Evolutionary conservation across 768 basidiomycete species (phyloP).

Genomic region (Russula olivacea): DNA sequence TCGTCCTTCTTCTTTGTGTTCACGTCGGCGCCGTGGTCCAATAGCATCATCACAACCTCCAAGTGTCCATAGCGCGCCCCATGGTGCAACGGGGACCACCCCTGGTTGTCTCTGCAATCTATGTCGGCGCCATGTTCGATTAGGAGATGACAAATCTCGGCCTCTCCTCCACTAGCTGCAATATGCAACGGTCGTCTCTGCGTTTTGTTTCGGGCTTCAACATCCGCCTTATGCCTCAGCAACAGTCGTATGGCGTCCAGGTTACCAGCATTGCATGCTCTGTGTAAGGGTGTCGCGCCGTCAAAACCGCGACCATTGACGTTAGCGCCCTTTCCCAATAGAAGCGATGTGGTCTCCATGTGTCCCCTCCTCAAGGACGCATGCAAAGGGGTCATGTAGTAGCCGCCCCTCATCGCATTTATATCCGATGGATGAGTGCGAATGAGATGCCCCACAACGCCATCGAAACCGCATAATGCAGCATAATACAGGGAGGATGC

Average conservation of each 20-base stretch:
- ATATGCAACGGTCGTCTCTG: background rate
- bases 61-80: background rate
- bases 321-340: background rate
- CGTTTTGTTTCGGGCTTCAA: background rate
- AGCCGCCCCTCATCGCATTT: background rate
- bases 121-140: background rate
- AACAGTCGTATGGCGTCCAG: background rate
- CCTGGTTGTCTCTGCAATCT: background rate
- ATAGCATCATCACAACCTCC: background rate
- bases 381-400: background rate
- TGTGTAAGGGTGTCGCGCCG: background rate
- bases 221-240: background rate
- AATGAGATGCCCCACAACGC: background rate
- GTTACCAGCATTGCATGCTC: background rate
- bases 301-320: background rate
- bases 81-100: background rate
- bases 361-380: background rate
- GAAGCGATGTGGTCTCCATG: background rate
- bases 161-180: background rate
- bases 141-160: background rate
- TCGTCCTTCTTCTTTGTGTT: background rate
- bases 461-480: background rate
- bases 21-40: background rate
- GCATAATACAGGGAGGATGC: constrained; percentile 5
- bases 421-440: background rate